phyloP scores from a whole-genome alignment of 2,329 filamentous ascomycete species.

The Ophiostoma sp. region DNA sequence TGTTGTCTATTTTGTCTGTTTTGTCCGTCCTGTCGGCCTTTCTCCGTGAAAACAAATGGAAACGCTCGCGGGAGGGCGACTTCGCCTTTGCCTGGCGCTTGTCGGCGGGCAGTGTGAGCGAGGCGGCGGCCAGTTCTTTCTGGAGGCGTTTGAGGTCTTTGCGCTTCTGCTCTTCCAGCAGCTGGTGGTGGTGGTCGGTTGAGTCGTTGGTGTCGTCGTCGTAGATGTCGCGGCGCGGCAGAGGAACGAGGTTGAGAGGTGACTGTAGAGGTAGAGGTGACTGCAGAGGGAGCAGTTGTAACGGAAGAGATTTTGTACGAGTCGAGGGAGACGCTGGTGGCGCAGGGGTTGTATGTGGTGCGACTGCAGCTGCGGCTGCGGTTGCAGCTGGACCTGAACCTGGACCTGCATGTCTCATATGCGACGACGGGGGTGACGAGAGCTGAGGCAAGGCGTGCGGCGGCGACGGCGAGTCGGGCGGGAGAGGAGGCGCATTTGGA shows the following conservation, averaged over 20 bases:
- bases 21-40: constrained; percentile 26
- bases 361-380: background rate
- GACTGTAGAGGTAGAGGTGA: background rate
- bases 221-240: constrained; percentile 21
- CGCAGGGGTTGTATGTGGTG: background rate
- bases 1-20: constrained; percentile 26
- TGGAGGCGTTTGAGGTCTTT: constrained; percentile 45
- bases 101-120: constrained; percentile 25
- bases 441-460: background rate
- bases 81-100: background rate
- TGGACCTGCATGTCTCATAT: constrained; percentile 14
- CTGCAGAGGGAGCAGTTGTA: background rate
- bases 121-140: constrained; percentile 34
- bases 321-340: background rate
- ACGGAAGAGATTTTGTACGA: background rate
- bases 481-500: background rate
- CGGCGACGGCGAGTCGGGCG: background rate
- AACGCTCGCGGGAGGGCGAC: constrained; percentile 16
- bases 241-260: constrained; percentile 19
- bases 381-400: background rate
- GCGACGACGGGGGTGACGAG: background rate
- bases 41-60: constrained; percentile 3
- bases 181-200: constrained; percentile 39
- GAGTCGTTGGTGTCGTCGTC: constrained; percentile 35
- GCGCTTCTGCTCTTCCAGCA: constrained; percentile 47